These are phyloP conservation scores for Fragosphaeria purpurea DNA, from an alignment of 2,329 filamentous ascomycete species.

Conservation along the genomic window DNA sequence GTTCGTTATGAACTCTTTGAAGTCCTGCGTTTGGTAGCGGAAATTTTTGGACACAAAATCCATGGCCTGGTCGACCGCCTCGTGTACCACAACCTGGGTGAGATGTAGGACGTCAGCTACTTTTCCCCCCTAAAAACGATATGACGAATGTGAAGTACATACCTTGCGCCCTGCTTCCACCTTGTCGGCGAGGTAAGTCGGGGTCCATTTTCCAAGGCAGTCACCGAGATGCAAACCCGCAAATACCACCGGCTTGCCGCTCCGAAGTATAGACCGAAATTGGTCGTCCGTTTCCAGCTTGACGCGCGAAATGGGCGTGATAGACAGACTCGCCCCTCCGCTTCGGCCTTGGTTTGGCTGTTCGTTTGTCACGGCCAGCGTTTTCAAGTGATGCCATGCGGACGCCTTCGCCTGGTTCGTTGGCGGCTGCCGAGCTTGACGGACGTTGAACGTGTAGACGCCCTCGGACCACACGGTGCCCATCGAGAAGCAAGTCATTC, in stretches of 20 bases:
- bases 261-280: conserved; percentile 50
- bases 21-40: conserved; percentile 56
- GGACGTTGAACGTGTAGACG: conserved; percentile 31
- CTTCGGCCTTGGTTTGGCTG: background rate
- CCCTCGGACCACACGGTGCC: conserved; percentile 73
- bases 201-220: conserved; percentile 58
- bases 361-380: conserved; percentile 5
- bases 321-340: too few relatives aligned
- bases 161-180: conserved; percentile 52
- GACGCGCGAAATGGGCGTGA: conserved; percentile 36
- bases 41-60: conserved; percentile 82
- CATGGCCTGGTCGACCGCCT: conserved; percentile 56
- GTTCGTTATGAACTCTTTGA: conserved; percentile 55
- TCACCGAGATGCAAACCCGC: conserved; percentile 54
- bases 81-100: conserved; percentile 60
- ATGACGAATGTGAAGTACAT: background rate
- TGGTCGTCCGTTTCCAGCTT: conserved; percentile 40
- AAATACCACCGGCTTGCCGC: conserved; percentile 55
- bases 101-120: background rate
- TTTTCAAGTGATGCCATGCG: conserved; percentile 7
- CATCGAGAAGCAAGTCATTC: conserved; percentile 84
- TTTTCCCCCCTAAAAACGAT: too few relatives aligned
- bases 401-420: background rate
- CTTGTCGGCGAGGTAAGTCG: conserved; percentile 53
- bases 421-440: too few relatives aligned